Evolutionary conservation across 345 rosid genomes (phyloP).

Genomic region (Populus nigra): DNA sequence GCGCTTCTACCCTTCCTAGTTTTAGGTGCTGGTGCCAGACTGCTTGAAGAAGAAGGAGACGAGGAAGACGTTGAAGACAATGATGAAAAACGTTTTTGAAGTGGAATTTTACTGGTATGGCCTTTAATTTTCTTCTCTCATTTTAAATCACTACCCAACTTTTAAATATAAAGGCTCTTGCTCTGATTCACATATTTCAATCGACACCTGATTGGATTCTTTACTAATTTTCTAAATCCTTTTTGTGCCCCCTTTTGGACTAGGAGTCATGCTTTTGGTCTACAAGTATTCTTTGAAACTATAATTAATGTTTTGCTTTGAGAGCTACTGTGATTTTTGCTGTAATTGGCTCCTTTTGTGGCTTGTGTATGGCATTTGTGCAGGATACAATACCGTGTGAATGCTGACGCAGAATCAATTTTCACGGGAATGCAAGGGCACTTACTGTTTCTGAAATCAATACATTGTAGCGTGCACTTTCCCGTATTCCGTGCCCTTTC

Average conservation of each 20-base stretch:
- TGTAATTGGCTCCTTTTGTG: too few relatives aligned
- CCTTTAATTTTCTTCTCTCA: neutral
- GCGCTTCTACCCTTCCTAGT: neutral
- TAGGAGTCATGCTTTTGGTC: too few relatives aligned
- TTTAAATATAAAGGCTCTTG: too few relatives aligned
- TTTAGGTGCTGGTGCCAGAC: neutral
- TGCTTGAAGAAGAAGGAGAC: neutral
- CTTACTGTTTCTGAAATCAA: neutral
- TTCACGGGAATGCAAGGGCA: neutral
- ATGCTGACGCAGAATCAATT: neutral
- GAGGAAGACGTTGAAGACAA: neutral
- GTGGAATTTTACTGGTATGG: neutral
- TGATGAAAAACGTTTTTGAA: neutral
- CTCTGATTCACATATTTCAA: too few relatives aligned
- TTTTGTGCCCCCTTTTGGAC: too few relatives aligned
- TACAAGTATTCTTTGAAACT: too few relatives aligned
- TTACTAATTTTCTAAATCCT: too few relatives aligned
- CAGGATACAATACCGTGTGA: neutral
- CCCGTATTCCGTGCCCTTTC: neutral
- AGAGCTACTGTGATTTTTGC: too few relatives aligned
- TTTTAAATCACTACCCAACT: too few relatives aligned
- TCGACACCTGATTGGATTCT: too few relatives aligned
- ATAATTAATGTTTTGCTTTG: too few relatives aligned
- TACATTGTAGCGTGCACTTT: too few relatives aligned
- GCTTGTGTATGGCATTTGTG: neutral